Evolutionary conservation across 2,329 filamentous ascomycete species (phyloP).

Genomic region (Calonectria pseudoturangicola): DNA sequence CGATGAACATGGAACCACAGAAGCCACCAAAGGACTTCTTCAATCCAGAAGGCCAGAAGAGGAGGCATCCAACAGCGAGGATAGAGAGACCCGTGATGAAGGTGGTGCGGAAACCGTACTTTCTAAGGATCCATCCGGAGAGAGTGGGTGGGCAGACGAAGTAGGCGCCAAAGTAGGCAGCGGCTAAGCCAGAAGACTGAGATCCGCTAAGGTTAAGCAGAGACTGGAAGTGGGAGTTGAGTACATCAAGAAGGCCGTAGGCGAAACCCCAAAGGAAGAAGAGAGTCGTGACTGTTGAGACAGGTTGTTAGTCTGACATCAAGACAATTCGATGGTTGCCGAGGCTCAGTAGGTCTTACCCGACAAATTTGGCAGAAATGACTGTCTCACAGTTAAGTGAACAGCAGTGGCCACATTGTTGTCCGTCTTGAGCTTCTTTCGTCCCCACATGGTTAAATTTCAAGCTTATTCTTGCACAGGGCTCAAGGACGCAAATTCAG

Average conservation of each 20-base stretch:
- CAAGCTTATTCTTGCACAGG: not conserved
- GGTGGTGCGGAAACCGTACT: constrained; percentile 75
- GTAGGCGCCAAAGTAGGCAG: constrained; percentile 66
- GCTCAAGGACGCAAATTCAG: not conserved
- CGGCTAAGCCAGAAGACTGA: constrained; percentile 61
- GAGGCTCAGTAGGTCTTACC: constrained; percentile 3
- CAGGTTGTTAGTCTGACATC: not conserved
- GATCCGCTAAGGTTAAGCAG: constrained; percentile 59
- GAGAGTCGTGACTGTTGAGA: constrained; percentile 52
- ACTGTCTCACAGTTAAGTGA: constrained; percentile 32
- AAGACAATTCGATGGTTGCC: not conserved
- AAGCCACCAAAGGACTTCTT: constrained; percentile 75
- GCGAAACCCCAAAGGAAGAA: constrained; percentile 59
- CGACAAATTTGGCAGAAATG: constrained; percentile 29
- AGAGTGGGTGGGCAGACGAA: constrained; percentile 63
- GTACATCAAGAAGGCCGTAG: constrained; percentile 57
- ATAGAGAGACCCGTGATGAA: constrained; percentile 74
- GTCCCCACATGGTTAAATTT: not conserved
- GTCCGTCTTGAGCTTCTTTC: constrained; percentile 28
- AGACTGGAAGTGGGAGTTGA: constrained; percentile 62
- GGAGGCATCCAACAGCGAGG: constrained; percentile 73
- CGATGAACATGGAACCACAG: constrained; percentile 73
- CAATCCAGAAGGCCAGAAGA: constrained; percentile 75
- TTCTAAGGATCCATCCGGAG: constrained; percentile 69
- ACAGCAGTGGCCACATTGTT: constrained; percentile 28